Evolutionary conservation across 192 early-diverging fungal genomes (phyloP).

Genomic region (Rhizophagus clarus): DNA sequence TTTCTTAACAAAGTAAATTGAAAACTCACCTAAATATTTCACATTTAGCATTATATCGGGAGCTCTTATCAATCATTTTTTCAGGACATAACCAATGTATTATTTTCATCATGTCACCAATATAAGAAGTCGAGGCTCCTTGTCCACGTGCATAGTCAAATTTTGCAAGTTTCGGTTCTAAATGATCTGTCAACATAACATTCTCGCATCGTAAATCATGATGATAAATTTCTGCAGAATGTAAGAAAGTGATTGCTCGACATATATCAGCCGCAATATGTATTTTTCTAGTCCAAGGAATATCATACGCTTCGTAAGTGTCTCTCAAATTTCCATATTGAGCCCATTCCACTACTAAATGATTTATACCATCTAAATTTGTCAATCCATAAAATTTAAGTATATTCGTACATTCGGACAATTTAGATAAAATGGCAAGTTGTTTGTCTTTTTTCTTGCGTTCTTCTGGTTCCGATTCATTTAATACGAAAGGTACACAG

Average conservation of each 20-base stretch:
- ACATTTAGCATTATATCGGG: neutral
- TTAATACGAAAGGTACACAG: neutral
- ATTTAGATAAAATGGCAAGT: neutral
- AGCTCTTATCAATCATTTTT: neutral
- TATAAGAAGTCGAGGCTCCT: neutral
- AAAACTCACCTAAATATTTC: constrained; percentile 10
- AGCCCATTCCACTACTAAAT: constrained; percentile 17
- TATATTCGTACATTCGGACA: neutral
- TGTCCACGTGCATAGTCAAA: neutral
- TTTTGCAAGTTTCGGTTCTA: constrained; percentile 19
- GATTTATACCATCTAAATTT: neutral
- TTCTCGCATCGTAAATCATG: constrained; percentile 19
- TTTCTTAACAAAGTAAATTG: no score
- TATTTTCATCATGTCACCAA: neutral
- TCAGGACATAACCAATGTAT: constrained; percentile 23
- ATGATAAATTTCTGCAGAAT: neutral
- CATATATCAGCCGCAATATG: neutral
- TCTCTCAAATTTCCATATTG: neutral
- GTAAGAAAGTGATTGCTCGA: neutral
- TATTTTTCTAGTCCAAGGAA: constrained; percentile 8
- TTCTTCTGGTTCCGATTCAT: neutral
- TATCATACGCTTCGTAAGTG: neutral
- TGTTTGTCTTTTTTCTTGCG: neutral
- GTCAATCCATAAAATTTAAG: neutral
- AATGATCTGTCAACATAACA: constrained; percentile 2